Evolutionary conservation across 2,329 filamentous ascomycete genomes (phyloP).

Genomic region (Penicillium sp.): DNA sequence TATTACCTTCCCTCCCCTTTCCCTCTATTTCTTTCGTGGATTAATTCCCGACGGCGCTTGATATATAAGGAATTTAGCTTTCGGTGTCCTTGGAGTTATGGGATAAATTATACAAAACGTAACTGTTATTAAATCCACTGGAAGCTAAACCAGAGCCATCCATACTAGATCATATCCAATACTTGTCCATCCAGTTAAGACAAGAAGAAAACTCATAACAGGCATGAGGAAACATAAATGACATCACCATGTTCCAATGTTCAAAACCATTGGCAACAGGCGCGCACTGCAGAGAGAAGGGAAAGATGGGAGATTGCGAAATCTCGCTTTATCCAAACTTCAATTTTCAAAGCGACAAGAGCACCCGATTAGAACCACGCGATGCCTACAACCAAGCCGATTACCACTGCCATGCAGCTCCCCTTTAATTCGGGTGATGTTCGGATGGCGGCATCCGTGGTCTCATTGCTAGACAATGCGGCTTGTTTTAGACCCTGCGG

Average conservation of each 20-base stretch:
- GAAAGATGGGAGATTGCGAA: not conserved
- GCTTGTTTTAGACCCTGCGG: constrained; percentile 11
- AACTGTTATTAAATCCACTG: constrained; percentile 23
- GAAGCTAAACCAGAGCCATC: constrained; percentile 26
- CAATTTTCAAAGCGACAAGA: not conserved
- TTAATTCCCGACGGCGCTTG: too few species aligned
- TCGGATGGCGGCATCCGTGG: constrained; percentile 29
- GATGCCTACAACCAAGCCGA: constrained; percentile 41
- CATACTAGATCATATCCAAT: constrained; percentile 16
- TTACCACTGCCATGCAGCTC: constrained; percentile 44
- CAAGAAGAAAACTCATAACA: constrained; percentile 21
- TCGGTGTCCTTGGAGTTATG: not conserved
- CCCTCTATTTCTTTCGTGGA: too few species aligned
- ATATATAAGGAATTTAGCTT: not conserved
- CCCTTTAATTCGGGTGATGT: constrained; percentile 35
- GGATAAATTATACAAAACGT: not conserved
- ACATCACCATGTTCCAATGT: not conserved
- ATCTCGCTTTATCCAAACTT: not conserved
- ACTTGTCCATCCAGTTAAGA: constrained; percentile 8
- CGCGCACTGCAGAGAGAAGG: constrained; percentile 2
- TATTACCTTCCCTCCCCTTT: too few species aligned
- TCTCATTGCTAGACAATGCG: constrained; percentile 22
- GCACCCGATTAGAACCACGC: constrained; percentile 37
- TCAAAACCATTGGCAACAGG: not conserved
- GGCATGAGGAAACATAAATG: constrained; percentile 15